Evolutionary conservation across 1,139 yeast species (phyloP), one percentile per base, ranked within the genome.

Genomic region (Nematodospora anomalae): DNA sequence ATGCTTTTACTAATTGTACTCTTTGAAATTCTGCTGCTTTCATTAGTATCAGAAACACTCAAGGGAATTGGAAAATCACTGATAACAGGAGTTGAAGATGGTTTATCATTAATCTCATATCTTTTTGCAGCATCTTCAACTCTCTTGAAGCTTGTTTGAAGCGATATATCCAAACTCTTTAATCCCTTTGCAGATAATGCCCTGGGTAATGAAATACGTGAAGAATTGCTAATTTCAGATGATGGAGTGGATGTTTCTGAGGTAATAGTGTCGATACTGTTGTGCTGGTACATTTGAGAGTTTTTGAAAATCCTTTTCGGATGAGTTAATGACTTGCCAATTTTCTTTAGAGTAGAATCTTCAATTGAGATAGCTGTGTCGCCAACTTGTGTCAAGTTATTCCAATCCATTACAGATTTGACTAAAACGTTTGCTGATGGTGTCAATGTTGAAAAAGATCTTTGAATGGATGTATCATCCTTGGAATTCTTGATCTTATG

Each of bases 151-250:
- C 64, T 51, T 0, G 66, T 55, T 44, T 66, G 69, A 48, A 67
- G 59, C 0, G 60, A 46, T 61, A 67, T 64, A 32, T 64, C 57
- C 39, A 67, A 49, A 34, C 54, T 60, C 40, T 52, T 57, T 16
- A 67, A 50, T 0, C 62, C 67, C 12, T 50, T 46, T 2, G 61
- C 41, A 1, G 71, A 60, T 21, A 67, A 41, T 2, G 59, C 58
- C 9, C 59, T 46, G 2, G 72, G 72, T 16, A 64, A 49, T 30
- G 53, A 49, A n/a, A 62, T 33, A 21, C 32, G 40, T 4, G 26
- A 18, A 8, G 21, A 18, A 18, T 18, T 18, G 8, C 21, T 18
- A 6, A 18, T 18, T 18, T 6, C 8, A 18, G 21, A 18, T 18
- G 21, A 18, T 8, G 21, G 7, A 18, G 21, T 6, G 6, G 21